Conservation (phyloP, 148 eudicot species). For the Agrostemma githago region DNA sequence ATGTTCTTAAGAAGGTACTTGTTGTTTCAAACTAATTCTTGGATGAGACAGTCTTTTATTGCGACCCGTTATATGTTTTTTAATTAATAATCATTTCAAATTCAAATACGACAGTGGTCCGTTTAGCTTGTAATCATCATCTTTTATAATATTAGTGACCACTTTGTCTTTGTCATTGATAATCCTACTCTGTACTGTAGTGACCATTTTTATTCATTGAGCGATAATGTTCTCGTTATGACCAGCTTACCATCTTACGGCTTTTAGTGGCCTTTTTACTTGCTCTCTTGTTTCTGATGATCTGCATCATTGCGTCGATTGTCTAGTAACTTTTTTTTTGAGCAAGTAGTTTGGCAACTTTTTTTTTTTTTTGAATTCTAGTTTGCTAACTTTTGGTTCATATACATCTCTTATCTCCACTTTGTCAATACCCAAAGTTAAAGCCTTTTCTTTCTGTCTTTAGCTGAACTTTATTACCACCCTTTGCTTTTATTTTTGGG, state of each 20-base stretch:
- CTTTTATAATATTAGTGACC: background rate
- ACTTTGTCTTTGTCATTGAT: background rate
- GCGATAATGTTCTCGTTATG: background rate
- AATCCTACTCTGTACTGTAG: background rate
- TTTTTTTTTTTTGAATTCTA: background rate
- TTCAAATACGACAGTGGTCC: background rate
- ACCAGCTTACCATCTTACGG: background rate
- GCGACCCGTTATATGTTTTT: background rate
- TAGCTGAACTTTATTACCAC: background rate
- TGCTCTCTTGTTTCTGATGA: background rate
- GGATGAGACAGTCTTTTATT: background rate
- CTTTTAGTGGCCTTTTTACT: background rate
- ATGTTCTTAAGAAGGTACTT: constrained; percentile 90
- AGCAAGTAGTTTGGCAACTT: no score
- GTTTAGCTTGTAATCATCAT: background rate
- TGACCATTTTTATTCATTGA: background rate
- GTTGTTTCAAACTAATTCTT: background rate
- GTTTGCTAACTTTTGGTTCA: background rate
- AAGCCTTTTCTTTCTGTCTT: background rate
- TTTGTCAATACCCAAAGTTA: background rate
- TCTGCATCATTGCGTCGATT: background rate
- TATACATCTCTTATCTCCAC: background rate
- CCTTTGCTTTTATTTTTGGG: background rate
- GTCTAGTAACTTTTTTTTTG: no score
- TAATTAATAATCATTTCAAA: background rate